Conservation (phyloP, 148 eudicot genomes). For the Cornus kousa region DNA sequence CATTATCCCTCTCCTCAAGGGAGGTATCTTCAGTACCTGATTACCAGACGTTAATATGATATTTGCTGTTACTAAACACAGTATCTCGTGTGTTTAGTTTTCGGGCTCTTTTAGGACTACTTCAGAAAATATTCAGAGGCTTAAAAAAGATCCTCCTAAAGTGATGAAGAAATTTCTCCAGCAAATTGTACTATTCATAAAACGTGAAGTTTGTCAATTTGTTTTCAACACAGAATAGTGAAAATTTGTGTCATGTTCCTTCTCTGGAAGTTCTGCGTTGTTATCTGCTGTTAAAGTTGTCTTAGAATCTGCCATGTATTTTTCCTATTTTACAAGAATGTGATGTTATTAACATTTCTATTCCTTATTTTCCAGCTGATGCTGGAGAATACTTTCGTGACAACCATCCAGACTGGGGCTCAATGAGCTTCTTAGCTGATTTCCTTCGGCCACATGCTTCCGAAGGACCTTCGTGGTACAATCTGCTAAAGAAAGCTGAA, state of each 20-base stretch:
- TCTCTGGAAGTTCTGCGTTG: not conserved
- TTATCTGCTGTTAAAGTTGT: not conserved
- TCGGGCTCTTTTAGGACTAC: too few relatives aligned
- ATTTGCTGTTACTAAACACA: too few relatives aligned
- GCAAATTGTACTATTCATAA: too few relatives aligned
- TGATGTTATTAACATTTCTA: slow-evolving; percentile 11
- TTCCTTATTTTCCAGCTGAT: slow-evolving; percentile 45
- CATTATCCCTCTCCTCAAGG: too few relatives aligned
- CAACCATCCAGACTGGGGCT: slow-evolving; percentile 88
- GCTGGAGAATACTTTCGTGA: slow-evolving; percentile 46
- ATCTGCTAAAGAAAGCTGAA: slow-evolving; percentile 81
- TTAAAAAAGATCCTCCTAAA: too few relatives aligned
- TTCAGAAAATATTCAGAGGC: too few relatives aligned
- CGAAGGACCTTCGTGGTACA: slow-evolving; percentile 72
- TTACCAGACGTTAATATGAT: too few relatives aligned
- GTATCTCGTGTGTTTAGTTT: too few relatives aligned
- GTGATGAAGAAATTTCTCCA: too few relatives aligned
- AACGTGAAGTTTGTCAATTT: too few relatives aligned
- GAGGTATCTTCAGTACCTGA: too few relatives aligned
- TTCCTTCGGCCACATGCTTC: slow-evolving; percentile 68
- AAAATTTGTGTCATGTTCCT: not conserved
- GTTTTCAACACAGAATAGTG: too few relatives aligned
- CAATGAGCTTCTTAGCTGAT: slow-evolving; percentile 79
- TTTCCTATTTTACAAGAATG: slow-evolving; percentile 2
- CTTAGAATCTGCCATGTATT: not conserved